Percentiles rank a stretch among this genome's conserved stretches.
These are phyloP conservation scores for Solanum bulbocastanum DNA, from an alignment of 257 asterid genomes.

Conservation along the genomic window DNA sequence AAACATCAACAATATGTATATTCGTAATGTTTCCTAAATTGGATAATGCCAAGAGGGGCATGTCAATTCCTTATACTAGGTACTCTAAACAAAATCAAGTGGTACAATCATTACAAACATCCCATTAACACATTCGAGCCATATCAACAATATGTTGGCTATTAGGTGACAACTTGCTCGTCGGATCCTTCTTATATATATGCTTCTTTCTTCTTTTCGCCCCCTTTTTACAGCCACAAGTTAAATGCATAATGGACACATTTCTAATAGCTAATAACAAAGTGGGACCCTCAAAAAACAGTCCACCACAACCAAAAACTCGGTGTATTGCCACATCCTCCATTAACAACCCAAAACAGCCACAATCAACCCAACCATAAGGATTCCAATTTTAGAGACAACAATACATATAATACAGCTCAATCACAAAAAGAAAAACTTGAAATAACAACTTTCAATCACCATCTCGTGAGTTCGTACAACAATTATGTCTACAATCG, in stretches of 20 bases:
- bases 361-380: neutral
- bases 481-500: neutral
- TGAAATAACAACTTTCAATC: neutral
- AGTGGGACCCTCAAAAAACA: neutral
- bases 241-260: neutral
- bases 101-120: neutral
- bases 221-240: neutral
- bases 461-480: neutral
- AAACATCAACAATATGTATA: too few relatives aligned
- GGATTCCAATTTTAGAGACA: neutral
- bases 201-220: neutral
- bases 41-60: neutral
- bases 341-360: neutral
- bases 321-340: neutral
- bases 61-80: neutral
- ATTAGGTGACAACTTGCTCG: neutral
- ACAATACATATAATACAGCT: neutral
- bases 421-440: neutral
- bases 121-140: neutral
- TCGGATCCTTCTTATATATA: neutral
- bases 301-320: neutral
- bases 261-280: neutral
- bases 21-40: neutral
- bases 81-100: neutral
- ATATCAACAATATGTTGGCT: neutral